Evolutionary conservation across 306 rosid genomes (phyloP), one percentile per base, ranked within the genome.

Genomic region (Acacia acuminata): DNA sequence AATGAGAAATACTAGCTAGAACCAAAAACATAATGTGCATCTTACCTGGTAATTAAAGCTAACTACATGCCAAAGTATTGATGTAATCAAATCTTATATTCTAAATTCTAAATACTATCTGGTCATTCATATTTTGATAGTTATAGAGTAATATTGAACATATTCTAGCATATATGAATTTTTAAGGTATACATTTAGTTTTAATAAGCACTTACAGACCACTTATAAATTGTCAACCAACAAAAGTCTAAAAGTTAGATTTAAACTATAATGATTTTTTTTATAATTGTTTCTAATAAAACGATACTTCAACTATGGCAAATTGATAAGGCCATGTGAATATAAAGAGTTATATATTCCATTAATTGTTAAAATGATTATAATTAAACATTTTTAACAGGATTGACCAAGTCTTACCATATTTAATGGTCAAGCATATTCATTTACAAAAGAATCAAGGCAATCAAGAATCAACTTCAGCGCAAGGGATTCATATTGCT

Each of bases 401-500:
- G 63, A 68, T 58, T 40, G 27, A 38, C 61, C 22, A 58, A 10
- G 40, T 45, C 58, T 45, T 6, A 17, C 34, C 22, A 74, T 17
- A 74, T 34, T 74, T 10, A 47, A 73, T 27, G 42, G 47, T 56
- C 58, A 48, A 67, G 63, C 58, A 48, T 55, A 55, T 71, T n/a
- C 65, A 9, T 36, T 83, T 56, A 8, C 63, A 56, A 56, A n/a
- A 56, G 63, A 20, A 76, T 40, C 47, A 25, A 72, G 22, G 3
- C 61, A 24, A 64, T 56, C 4, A n/a, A 56, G 64, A 56, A n/a
- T 56, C 64, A 56, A 56, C 64, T 56, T 56, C 30, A 7, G 69
- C 2, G 38, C 34, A 73, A 72, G 7, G 45, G 44, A 44, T 71
- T 56, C 71, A 71, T 12, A 48, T 48, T 27, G 94, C 93, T 85